Evolutionary conservation across 2,329 filamentous ascomycete genomes (phyloP).

Genomic region (Ilyonectria sp.): DNA sequence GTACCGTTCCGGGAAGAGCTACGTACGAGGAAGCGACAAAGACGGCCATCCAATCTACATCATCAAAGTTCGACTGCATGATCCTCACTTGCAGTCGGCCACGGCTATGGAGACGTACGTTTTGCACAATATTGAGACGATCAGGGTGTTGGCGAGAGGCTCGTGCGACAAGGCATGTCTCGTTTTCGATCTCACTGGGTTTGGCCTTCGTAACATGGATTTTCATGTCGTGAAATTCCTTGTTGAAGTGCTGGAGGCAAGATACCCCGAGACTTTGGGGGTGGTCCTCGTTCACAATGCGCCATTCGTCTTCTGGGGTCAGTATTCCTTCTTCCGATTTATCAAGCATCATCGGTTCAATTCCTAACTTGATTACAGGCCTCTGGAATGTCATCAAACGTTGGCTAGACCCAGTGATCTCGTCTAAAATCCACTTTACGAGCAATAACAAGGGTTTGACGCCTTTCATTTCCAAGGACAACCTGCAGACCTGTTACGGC

Average conservation of each 20-base stretch:
- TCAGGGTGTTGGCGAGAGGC: slow-evolving; percentile 46
- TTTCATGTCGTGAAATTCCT: slow-evolving; percentile 84
- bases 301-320: slow-evolving; percentile 77
- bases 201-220: slow-evolving; percentile 82
- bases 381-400: slow-evolving; percentile 77
- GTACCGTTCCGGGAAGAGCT: slow-evolving; percentile 56
- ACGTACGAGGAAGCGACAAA: slow-evolving; percentile 55
- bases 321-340: neutral
- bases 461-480: slow-evolving; percentile 73
- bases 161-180: slow-evolving; percentile 54
- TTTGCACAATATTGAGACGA: slow-evolving; percentile 58
- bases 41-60: slow-evolving; percentile 55
- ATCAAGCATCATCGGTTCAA: too few species aligned
- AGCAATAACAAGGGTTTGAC: slow-evolving; percentile 74
- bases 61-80: slow-evolving; percentile 49
- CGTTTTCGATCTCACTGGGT: slow-evolving; percentile 81
- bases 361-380: slow-evolving; percentile 40
- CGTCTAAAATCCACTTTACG: slow-evolving; percentile 80
- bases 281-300: slow-evolving; percentile 82
- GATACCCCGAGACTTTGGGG: slow-evolving; percentile 82
- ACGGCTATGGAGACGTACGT: slow-evolving; percentile 56
- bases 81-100: slow-evolving; percentile 50
- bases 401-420: slow-evolving; percentile 84
- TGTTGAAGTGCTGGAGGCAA: slow-evolving; percentile 84
- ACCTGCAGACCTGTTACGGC: slow-evolving; percentile 71